Evolutionary conservation across 2,329 filamentous ascomycete species (phyloP).

Genomic region (Parastagonospora avenae): DNA sequence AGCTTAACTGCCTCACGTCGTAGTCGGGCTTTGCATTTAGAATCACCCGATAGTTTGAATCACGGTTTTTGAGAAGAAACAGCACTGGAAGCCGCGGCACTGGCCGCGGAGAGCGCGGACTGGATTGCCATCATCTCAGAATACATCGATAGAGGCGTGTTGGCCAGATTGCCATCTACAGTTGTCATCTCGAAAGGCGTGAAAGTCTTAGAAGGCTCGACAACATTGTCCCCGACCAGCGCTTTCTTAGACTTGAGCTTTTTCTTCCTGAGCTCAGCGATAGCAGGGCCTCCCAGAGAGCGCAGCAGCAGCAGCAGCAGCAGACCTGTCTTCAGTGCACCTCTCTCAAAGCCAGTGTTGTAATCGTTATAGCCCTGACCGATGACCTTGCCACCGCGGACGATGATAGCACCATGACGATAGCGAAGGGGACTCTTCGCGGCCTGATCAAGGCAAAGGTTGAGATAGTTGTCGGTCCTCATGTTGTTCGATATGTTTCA

Average conservation of each 20-base stretch:
- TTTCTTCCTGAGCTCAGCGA: conserved; percentile 44
- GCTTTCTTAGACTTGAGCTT: conserved; percentile 20
- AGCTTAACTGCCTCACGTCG: conserved; percentile 49
- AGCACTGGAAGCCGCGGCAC: conserved; percentile 49
- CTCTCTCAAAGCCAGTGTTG: conserved; percentile 56
- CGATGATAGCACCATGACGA: conserved; percentile 57
- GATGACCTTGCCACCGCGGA: conserved; percentile 60
- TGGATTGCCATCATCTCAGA: conserved; percentile 63
- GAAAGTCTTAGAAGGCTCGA: conserved; percentile 36
- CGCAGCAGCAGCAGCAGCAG: conserved; percentile 36
- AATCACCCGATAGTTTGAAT: conserved; percentile 48
- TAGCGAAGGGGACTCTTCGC: conserved; percentile 56
- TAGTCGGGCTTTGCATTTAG: conserved; percentile 56
- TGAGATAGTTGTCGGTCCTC: conserved; percentile 57
- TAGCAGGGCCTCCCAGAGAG: conserved; percentile 42
- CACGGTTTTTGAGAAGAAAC: conserved; percentile 57
- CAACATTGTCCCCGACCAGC: conserved; percentile 1
- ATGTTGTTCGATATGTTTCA: conserved; percentile 28
- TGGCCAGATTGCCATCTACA: conserved; percentile 47
- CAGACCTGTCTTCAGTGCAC: conserved; percentile 55
- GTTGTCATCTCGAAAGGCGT: conserved; percentile 47
- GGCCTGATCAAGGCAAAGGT: conserved; percentile 59
- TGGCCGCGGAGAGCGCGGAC: conserved; percentile 54
- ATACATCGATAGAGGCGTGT: conserved; percentile 57
- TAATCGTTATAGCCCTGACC: conserved; percentile 59